These are phyloP conservation scores for Monosporascus sp. DNA, from an alignment of 2,329 filamentous ascomycete species.

Conservation along the genomic window DNA sequence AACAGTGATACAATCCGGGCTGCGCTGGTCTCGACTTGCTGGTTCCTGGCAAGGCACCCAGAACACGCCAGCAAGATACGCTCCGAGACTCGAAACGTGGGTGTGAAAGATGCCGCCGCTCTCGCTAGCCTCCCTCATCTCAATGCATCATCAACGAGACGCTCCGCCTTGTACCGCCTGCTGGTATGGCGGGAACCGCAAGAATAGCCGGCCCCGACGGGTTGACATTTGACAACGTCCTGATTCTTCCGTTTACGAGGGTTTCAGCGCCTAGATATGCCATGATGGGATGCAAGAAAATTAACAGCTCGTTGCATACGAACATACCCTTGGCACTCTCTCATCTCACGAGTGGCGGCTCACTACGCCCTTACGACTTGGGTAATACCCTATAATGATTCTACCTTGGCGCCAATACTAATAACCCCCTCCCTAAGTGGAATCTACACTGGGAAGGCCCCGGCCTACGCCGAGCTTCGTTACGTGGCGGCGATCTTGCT, in stretches of 20 bases:
- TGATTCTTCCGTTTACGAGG: conserved; percentile 11
- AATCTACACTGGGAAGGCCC: conserved; percentile 12
- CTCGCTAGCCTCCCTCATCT: conserved; percentile 9
- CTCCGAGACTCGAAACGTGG: conserved; percentile 6
- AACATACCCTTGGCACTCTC: not conserved
- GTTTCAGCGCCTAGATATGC: conserved; percentile 13
- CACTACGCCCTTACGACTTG: too few relatives aligned
- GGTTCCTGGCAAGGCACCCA: conserved; percentile 8
- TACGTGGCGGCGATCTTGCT: conserved; percentile 8
- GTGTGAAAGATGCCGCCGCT: conserved; percentile 5
- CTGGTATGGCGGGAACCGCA: conserved; percentile 7
- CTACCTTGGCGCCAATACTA: not conserved
- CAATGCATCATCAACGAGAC: conserved; percentile 11
- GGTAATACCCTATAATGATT: not conserved
- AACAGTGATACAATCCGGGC: conserved; percentile 13
- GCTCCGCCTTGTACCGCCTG: conserved; percentile 10
- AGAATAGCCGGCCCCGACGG: conserved; percentile 12
- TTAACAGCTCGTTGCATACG: not conserved
- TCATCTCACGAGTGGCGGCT: not conserved
- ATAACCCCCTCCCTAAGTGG: conserved; percentile 6
- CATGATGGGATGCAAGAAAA: conserved; percentile 14
- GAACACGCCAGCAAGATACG: conserved; percentile 10
- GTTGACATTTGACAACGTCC: conserved; percentile 5
- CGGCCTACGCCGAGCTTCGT: conserved; percentile 11
- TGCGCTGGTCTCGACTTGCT: conserved; percentile 7